Evolutionary conservation across 2,329 filamentous ascomycete species (phyloP), one percentile per base, ranked within the genome.

Genomic region (Neonectria ditissima): DNA sequence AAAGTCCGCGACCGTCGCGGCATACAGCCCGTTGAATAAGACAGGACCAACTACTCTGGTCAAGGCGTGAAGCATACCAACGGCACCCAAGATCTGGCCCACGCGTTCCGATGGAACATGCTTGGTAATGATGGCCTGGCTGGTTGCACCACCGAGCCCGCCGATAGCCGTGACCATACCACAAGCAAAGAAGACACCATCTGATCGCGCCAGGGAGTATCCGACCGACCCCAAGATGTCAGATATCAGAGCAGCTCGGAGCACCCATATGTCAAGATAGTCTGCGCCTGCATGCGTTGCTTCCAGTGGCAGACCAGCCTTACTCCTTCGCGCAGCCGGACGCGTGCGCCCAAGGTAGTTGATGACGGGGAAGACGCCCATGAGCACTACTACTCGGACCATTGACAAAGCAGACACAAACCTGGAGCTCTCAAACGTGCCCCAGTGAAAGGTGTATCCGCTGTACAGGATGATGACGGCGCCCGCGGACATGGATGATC

Each of bases 41-140:
- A 93, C 86, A 0, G 96, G 96, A 1, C 91, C 90, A 13, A 97
- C 76, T 2, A 98, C 89, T 65, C 94, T 85, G 3, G 92, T 88
- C 37, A 97, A 80, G 1, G 93, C 92, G 78, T 98, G 95, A 62
- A 98, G 80, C 65, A 98, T 82, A 0, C 95, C 96, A 16, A 91
- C 91, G 1, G 94, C 94, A 22, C 96, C 96, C 0, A 99, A 85
- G n/a, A 98, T 82, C 76, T 96, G 90, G 0, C 96, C 96, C 0
- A 96, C 91, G 50, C 87, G 87, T 67, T 96, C 92, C 0, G 89
- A 84, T 0, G 94, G 93, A 0, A 98, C 91, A 77, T 98, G 96
- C 76, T 97, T 98, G 20, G 94, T 97, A 54, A 97, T 82, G 1
- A 91, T 87, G 1, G 92, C 91, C 74, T 97, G 93, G 53, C 97